Evolutionary conservation across 306 rosid species (phyloP).

Genomic region (Cicer bijugum): DNA sequence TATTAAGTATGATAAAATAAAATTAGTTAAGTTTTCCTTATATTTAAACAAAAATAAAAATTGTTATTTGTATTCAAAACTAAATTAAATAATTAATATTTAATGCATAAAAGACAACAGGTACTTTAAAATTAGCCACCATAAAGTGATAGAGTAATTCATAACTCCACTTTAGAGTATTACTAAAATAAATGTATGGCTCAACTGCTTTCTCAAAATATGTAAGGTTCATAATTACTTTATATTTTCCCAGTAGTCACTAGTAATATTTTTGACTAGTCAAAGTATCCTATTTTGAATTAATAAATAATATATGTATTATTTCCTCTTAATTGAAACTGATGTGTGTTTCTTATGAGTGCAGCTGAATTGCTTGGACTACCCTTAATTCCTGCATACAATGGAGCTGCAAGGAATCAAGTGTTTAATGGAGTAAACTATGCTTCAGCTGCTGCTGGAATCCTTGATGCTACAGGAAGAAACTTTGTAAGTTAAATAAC

Average conservation of each 20-base stretch:
- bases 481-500: conserved; percentile 64
- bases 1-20: no score
- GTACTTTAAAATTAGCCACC: not conserved
- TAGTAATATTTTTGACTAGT: not conserved
- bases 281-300: conserved; percentile 19
- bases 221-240: not conserved
- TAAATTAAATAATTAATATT: no score
- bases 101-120: not conserved
- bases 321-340: conserved; percentile 8
- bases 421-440: conserved; percentile 79
- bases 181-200: not conserved
- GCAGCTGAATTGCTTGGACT: conserved; percentile 91
- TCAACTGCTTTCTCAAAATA: not conserved
- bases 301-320: not conserved
- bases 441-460: conserved; percentile 96
- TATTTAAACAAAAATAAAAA: no score
- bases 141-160: no score
- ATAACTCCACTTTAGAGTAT: no score
- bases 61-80: no score
- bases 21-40: no score
- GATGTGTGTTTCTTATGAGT: not conserved
- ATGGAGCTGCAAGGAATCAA: conserved; percentile 64
- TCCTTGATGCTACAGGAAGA: conserved; percentile 84
- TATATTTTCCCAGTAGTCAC: not conserved
- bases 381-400: conserved; percentile 79